phyloP scores from a whole-genome alignment of 2,329 filamentous ascomycete species.

The Colletotrichum theobromicola region DNA sequence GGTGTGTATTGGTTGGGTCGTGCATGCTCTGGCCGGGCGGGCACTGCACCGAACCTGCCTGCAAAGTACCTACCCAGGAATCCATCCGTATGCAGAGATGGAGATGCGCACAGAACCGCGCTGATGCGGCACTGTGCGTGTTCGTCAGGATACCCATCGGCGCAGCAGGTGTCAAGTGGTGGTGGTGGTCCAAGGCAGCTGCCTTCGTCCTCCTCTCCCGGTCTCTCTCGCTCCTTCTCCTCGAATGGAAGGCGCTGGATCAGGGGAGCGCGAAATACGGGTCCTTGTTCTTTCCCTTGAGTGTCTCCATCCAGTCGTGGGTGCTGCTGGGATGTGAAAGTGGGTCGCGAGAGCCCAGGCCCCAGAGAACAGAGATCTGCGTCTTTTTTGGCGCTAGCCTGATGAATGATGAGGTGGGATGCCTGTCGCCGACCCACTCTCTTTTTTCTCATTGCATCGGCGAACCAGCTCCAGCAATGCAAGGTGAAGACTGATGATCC shows the following conservation, averaged over 20 bases:
- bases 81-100: not conserved
- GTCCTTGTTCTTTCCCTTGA: not conserved
- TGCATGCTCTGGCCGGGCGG: not conserved
- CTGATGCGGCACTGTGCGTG: not conserved
- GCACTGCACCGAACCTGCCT: not conserved
- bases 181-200: not conserved
- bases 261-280: not conserved
- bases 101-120: not conserved
- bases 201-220: not conserved
- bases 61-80: not conserved
- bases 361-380: conserved; percentile 23
- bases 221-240: not conserved
- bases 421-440: not conserved
- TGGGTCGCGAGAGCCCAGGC: conserved; percentile 11
- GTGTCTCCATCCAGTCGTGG: not conserved
- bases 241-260: not conserved
- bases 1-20: not conserved
- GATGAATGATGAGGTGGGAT: conserved; percentile 5
- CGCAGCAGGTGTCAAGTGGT: not conserved
- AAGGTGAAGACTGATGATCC: conserved; percentile 14
- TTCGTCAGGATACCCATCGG: not conserved
- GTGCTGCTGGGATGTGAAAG: not conserved
- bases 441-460: not conserved
- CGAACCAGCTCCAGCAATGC: conserved; percentile 7
- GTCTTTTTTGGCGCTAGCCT: conserved; percentile 19